Percentiles rank a stretch among this genome's conserved stretches.
Conservation (phyloP, 2,329 filamentous ascomycete genomes). For the Colletotrichum nymphaeae region DNA sequence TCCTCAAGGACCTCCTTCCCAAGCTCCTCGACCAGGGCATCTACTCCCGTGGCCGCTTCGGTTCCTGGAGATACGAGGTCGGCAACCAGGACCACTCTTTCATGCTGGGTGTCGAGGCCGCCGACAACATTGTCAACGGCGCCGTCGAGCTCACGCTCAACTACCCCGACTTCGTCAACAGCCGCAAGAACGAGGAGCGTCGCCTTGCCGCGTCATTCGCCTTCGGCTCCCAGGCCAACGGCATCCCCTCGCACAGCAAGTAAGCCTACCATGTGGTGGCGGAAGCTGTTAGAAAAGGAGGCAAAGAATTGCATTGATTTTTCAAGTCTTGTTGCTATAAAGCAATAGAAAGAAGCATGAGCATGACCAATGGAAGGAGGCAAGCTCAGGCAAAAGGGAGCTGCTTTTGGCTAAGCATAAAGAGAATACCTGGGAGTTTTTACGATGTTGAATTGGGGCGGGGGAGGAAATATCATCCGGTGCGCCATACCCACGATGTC, state of each 20-base stretch:
- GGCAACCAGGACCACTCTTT: conserved; percentile 98
- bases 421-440: conserved; percentile 36
- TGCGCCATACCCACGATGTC: conserved; percentile 33
- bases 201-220: conserved; percentile 64
- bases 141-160: conserved; percentile 93
- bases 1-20: conserved; percentile 91
- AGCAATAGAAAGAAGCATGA: conserved; percentile 23
- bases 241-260: conserved; percentile 47
- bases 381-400: background rate
- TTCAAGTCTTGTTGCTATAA: conserved; percentile 9
- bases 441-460: conserved; percentile 22
- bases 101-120: conserved; percentile 96
- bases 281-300: background rate
- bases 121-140: conserved; percentile 89
- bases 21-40: conserved; percentile 93
- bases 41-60: conserved; percentile 95
- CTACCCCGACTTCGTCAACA: conserved; percentile 96
- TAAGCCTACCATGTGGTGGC: conserved; percentile 34
- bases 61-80: conserved; percentile 95
- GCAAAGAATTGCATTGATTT: background rate
- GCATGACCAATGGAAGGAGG: conserved; percentile 18
- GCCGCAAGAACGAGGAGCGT: conserved; percentile 74
- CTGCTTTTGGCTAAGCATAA: conserved; percentile 27
- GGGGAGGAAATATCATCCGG: background rate
- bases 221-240: conserved; percentile 47